Base-by-base conservation (phyloP, 2,329 filamentous ascomycete species). In the Cladophialophora immunda region DNA sequence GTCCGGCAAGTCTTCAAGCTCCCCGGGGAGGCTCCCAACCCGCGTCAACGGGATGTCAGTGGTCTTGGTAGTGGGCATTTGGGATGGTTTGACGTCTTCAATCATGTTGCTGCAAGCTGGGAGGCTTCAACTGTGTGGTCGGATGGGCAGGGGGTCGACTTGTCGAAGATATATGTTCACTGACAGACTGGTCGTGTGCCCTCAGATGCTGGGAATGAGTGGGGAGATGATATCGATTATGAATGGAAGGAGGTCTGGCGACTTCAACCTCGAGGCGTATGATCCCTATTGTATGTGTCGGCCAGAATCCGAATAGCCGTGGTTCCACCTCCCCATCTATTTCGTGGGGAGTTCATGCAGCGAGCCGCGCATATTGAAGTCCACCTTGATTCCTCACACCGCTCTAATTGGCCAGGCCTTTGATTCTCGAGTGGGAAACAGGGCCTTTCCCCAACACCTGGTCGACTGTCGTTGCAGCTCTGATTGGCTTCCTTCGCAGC, bases 291-390 rank as follows among this genome's bases (percentile, higher is more conserved):
- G 5, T 54, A 9, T n/a, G 11, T 54, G 13, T 54, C 50, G 22
- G 22, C 5, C 17, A 29, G 25, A 15, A 15, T 54, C 50, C 50
- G 50, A 29, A 19, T 54, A 54, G 11, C 50, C 50, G 50, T 27
- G 29, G 29, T 54, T 54, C 50, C 50, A 54, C 50, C 29, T 54
- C 50, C 50, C 50, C 50, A 54, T 54, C 50, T 30, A 29, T 54
- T 30, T 54, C 22, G 50, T 54, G 50, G 50, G 50, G 29, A 54
- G 50, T 17, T 19, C 38, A 1, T 4, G 38, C 38, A 45, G n/a
- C 38, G 17, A 8, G 38, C 38, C 38, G 38, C 38, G n/a, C 17
- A 45, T 45, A n/a, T 45, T 45, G 38, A 45, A 19, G 38, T 45
- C 38, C 38, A 45, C 38, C 38, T 45, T 45, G 38, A 45, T 45